phyloP scores from a whole-genome alignment of 441 rosid species.

The Eruca vesicaria region DNA sequence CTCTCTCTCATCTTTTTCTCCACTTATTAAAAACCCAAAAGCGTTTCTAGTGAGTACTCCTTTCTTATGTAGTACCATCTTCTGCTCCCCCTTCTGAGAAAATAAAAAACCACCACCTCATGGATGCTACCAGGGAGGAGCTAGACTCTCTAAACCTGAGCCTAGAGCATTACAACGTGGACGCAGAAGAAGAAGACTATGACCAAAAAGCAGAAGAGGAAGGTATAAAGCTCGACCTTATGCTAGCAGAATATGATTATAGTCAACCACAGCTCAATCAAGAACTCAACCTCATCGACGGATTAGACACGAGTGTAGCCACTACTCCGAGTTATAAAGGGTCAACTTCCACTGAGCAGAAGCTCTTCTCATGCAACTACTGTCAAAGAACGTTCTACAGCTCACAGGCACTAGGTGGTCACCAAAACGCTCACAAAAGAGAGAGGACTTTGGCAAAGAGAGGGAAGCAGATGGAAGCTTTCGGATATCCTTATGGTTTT shows the following conservation, averaged over 20 bases:
- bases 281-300: conserved; percentile 71
- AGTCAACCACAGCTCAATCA: conserved; percentile 38
- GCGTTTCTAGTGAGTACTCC: conserved; percentile 11
- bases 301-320: conserved; percentile 35
- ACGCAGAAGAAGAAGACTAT: conserved; percentile 26
- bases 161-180: conserved; percentile 25
- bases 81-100: too few relatives aligned
- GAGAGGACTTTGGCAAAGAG: conserved; percentile 74
- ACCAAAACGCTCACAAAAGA: conserved; percentile 91
- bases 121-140: background rate
- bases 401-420: conserved; percentile 85
- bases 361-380: conserved; percentile 50
- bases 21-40: conserved; percentile 15
- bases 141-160: background rate
- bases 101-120: too few relatives aligned
- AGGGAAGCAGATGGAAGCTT: conserved; percentile 53
- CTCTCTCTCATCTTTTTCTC: background rate
- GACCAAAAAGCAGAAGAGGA: conserved; percentile 24
- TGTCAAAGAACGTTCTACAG: background rate
- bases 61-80: conserved; percentile 3
- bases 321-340: conserved; percentile 15
- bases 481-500: conserved; percentile 58
- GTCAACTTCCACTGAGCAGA: conserved; percentile 37
- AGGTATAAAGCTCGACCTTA: conserved; percentile 40
- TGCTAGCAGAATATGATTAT: conserved; percentile 34